Conservation (phyloP, 352 stramenopile species). For the Phytophthora brassicae region DNA sequence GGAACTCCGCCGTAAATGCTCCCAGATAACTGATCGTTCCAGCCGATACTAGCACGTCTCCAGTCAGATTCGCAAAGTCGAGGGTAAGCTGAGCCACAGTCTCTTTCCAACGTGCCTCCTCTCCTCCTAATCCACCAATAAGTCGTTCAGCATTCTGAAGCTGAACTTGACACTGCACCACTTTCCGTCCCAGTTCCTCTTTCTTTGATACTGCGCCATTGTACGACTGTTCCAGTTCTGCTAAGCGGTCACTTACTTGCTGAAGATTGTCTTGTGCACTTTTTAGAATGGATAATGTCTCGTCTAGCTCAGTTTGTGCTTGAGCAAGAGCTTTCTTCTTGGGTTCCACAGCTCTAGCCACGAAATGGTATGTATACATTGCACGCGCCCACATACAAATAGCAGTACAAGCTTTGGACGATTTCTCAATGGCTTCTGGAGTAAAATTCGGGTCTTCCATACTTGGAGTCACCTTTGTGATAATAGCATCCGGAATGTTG, state of each 20-base stretch:
- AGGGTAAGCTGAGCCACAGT: slow-evolving; percentile 75
- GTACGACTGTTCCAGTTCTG: slow-evolving; percentile 85
- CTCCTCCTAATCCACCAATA: slow-evolving; percentile 81
- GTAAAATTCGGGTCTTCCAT: slow-evolving; percentile 92
- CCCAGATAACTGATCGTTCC: slow-evolving; percentile 89
- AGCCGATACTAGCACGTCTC: slow-evolving; percentile 84
- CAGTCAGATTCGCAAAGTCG: slow-evolving; percentile 78
- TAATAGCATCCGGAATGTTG: slow-evolving; percentile 91
- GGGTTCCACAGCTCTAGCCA: slow-evolving; percentile 90
- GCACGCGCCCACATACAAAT: slow-evolving; percentile 94
- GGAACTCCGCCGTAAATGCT: slow-evolving; percentile 88
- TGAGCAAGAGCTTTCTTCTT: slow-evolving; percentile 89
- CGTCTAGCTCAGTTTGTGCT: slow-evolving; percentile 86
- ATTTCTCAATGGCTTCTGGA: slow-evolving; percentile 90
- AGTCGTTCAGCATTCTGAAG: slow-evolving; percentile 87
- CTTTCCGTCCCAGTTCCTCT: slow-evolving; percentile 87
- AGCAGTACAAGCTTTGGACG: slow-evolving; percentile 89
- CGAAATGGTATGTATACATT: slow-evolving; percentile 94
- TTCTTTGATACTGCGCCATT: slow-evolving; percentile 89
- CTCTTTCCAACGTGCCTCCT: slow-evolving; percentile 85
- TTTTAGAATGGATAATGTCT: slow-evolving; percentile 79
- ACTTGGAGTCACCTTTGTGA: slow-evolving; percentile 77
- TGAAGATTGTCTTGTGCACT: slow-evolving; percentile 83
- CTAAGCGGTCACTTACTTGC: slow-evolving; percentile 83
- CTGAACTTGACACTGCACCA: slow-evolving; percentile 89